Percentiles rank a stretch among this genome's conserved stretches.
Conservation (phyloP, 441 rosid species). For the Mallotus japonicus region DNA sequence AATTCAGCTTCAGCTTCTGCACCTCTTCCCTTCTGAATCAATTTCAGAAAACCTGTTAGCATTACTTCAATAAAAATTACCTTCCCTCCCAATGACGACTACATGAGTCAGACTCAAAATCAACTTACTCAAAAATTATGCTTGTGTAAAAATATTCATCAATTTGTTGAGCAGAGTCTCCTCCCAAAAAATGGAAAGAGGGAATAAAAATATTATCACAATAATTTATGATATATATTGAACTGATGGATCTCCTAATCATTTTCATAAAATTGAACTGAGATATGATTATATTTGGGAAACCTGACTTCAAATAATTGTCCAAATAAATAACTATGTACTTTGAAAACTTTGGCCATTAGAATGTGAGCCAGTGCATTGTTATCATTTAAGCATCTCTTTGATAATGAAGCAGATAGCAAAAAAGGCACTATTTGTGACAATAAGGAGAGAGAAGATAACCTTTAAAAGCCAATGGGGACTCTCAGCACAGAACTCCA, state of each 20-base stretch:
- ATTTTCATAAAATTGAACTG: background rate
- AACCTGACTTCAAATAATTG: background rate
- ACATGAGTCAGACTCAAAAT: background rate
- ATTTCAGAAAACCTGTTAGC: constrained; percentile 20
- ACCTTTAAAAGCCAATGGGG: constrained; percentile 99
- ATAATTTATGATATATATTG: background rate
- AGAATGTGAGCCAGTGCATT: background rate
- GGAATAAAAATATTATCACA: background rate
- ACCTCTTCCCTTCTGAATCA: constrained; percentile 65
- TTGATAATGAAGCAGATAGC: background rate
- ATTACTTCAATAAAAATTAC: constrained; percentile 10
- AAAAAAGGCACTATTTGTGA: background rate
- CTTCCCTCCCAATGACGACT: background rate
- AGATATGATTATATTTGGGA: background rate
- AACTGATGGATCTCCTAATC: background rate
- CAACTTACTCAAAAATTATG: background rate
- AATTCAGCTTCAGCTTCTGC: constrained; percentile 78
- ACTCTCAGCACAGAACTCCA: constrained; percentile 87
- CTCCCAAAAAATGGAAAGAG: background rate
- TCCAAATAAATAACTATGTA: background rate
- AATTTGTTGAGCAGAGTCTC: background rate
- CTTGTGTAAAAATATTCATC: background rate
- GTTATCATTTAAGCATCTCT: background rate
- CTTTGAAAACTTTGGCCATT: background rate
- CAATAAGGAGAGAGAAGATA: constrained; percentile 12